These are phyloP conservation scores for Flueggea neowawraea DNA, from an alignment of 441 rosid species.

Conservation along the genomic window DNA sequence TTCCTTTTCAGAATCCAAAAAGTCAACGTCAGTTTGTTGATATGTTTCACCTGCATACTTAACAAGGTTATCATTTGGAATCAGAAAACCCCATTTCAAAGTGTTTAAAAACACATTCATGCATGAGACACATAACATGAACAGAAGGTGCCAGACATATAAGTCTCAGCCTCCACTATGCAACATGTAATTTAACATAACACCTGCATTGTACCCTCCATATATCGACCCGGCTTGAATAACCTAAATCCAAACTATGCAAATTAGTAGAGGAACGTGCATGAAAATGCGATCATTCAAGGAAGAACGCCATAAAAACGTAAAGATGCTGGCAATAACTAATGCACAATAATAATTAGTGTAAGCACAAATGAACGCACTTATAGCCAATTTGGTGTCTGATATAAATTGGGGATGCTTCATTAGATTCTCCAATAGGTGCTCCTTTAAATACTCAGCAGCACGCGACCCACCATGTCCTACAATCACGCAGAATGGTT, in stretches of 20 bases:
- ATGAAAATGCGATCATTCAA: neutral
- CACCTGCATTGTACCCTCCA: constrained; percentile 14
- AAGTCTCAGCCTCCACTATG: constrained; percentile 1
- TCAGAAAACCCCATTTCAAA: neutral
- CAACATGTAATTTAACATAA: constrained; percentile 9
- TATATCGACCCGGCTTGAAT: neutral
- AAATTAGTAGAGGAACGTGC: too few relatives aligned
- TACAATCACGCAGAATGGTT: constrained; percentile 19
- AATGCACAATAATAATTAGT: neutral
- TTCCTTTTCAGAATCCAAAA: constrained; percentile 85
- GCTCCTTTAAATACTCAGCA: constrained; percentile 90
- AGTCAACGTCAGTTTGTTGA: constrained; percentile 79
- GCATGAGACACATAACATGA: constrained; percentile 2
- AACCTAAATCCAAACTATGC: too few relatives aligned
- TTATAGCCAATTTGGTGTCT: constrained; percentile 81
- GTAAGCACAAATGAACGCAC: constrained; percentile 37
- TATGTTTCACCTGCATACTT: constrained; percentile 78
- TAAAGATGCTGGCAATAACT: constrained; percentile 1
- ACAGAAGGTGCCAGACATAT: constrained; percentile 11
- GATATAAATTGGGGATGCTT: constrained; percentile 80
- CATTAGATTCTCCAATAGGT: constrained; percentile 87
- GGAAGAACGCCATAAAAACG: constrained; percentile 4
- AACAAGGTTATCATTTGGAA: neutral
- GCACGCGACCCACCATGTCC: constrained; percentile 99
- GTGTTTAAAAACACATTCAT: neutral